Conservation (phyloP, 805 yeast genomes). For the Tetrapisispora iriomotensis region DNA sequence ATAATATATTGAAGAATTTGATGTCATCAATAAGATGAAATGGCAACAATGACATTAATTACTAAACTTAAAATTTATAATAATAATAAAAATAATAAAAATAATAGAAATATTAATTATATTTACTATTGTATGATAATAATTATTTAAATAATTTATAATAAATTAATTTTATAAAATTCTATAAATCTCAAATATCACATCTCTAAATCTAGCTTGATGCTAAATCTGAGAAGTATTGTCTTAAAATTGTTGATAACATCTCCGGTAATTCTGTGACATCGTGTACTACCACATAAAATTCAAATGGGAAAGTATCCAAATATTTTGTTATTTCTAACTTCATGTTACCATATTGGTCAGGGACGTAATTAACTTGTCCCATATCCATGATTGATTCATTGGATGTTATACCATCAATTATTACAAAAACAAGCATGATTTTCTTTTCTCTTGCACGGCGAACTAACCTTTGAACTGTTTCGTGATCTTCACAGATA, state of each 20-base stretch:
- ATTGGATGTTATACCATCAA: slow-evolving; percentile 77
- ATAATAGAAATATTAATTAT: too few relatives aligned
- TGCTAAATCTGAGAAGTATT: slow-evolving; percentile 74
- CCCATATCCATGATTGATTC: slow-evolving; percentile 92
- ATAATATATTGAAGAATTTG: not conserved
- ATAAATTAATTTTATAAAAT: not conserved
- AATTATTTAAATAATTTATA: too few relatives aligned
- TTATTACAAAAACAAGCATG: slow-evolving; percentile 89
- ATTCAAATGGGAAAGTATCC: slow-evolving; percentile 94
- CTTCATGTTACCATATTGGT: slow-evolving; percentile 56
- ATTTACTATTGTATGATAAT: too few relatives aligned
- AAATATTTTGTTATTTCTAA: slow-evolving; percentile 75
- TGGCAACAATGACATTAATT: too few relatives aligned
- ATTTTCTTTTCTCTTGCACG: slow-evolving; percentile 84
- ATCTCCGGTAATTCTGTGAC: slow-evolving; percentile 86
- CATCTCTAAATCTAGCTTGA: too few relatives aligned
- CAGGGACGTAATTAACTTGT: slow-evolving; percentile 77
- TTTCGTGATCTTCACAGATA: slow-evolving; percentile 89
- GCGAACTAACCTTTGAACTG: slow-evolving; percentile 74
- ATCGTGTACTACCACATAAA: slow-evolving; percentile 85
- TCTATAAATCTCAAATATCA: not conserved
- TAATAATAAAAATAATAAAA: too few relatives aligned
- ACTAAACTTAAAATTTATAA: too few relatives aligned
- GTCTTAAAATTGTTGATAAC: slow-evolving; percentile 80
- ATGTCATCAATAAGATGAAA: not conserved